These are phyloP conservation scores for Colletotrichum aenigma DNA, from an alignment of 2,329 filamentous ascomycete genomes.

Conservation along the genomic window DNA sequence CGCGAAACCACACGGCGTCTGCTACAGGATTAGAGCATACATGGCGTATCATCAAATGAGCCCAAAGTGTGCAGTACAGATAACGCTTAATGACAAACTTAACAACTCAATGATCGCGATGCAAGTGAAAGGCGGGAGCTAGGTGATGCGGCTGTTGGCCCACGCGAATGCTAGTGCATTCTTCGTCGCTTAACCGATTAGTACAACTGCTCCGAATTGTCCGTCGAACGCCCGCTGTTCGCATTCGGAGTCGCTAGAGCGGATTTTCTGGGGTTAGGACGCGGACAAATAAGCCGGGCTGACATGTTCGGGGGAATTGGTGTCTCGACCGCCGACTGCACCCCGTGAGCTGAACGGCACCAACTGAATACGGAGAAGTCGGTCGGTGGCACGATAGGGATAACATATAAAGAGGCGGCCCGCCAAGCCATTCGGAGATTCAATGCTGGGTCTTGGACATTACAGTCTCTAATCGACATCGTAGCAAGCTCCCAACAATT, in stretches of 20 bases:
- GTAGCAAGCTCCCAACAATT: neutral
- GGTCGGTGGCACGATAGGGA: constrained; percentile 4
- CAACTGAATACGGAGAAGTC: neutral
- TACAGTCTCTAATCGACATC: neutral
- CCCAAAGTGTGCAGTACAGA: neutral
- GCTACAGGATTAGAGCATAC: neutral
- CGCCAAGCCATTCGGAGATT: neutral
- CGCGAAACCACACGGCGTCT: neutral
- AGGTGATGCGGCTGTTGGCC: neutral
- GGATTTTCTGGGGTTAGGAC: neutral
- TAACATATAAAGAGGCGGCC: neutral
- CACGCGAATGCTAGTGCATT: neutral
- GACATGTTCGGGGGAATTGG: constrained; percentile 1
- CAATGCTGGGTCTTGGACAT: neutral
- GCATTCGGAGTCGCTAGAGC: constrained; percentile 1
- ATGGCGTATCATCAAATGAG: neutral
- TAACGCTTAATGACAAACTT: neutral
- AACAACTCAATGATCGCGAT: neutral
- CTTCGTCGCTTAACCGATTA: neutral
- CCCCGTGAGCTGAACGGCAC: neutral
- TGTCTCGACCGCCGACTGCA: neutral
- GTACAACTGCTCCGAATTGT: neutral
- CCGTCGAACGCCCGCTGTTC: neutral
- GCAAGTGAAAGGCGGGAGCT: neutral
- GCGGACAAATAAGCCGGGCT: neutral